phyloP scores from a whole-genome alignment of 208 protist species.

The Angomonas ambiguus region DNA sequence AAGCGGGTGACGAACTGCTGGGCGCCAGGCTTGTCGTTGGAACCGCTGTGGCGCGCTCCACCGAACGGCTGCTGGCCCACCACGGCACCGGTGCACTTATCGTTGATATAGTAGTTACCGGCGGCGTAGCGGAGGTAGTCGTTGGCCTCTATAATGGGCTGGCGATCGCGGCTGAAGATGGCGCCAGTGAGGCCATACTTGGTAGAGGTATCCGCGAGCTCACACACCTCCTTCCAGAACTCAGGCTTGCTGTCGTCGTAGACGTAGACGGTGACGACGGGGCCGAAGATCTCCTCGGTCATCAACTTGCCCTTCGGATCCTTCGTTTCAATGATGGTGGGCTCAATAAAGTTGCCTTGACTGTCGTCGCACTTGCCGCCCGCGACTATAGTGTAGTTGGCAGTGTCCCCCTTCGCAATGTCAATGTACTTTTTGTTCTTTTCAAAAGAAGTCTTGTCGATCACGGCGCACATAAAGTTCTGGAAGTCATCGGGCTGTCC shows the following conservation, averaged over 20 bases:
- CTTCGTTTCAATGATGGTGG: constrained; percentile 93
- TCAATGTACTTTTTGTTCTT: constrained; percentile 95
- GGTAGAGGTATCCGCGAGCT: constrained; percentile 84
- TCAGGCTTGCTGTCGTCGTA: constrained; percentile 90
- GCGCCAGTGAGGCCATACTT: constrained; percentile 93
- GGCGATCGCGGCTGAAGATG: constrained; percentile 89
- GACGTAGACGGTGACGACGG: constrained; percentile 94
- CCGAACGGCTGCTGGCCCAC: constrained; percentile 98
- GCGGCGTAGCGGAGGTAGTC: constrained; percentile 72
- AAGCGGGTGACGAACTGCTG: constrained; percentile 89
- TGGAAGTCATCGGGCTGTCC: constrained; percentile 89
- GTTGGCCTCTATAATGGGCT: constrained; percentile 57
- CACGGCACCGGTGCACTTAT: constrained; percentile 97
- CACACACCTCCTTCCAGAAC: constrained; percentile 83
- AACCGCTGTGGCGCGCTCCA: constrained; percentile 88
- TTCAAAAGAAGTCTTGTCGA: constrained; percentile 92
- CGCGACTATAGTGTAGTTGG: constrained; percentile 64
- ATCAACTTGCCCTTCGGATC: constrained; percentile 88
- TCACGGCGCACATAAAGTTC: constrained; percentile 95
- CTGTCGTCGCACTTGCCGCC: constrained; percentile 74
- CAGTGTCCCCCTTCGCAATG: constrained; percentile 76
- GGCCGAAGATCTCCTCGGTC: constrained; percentile 97
- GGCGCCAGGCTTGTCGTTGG: constrained; percentile 96
- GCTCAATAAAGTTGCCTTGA: constrained; percentile 93
- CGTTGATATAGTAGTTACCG: constrained; percentile 98